Percentiles rank a stretch among this genome's conserved stretches.
phyloP scores from a whole-genome alignment of 2,329 filamentous ascomycete genomes.

The Penicillium italicum region DNA sequence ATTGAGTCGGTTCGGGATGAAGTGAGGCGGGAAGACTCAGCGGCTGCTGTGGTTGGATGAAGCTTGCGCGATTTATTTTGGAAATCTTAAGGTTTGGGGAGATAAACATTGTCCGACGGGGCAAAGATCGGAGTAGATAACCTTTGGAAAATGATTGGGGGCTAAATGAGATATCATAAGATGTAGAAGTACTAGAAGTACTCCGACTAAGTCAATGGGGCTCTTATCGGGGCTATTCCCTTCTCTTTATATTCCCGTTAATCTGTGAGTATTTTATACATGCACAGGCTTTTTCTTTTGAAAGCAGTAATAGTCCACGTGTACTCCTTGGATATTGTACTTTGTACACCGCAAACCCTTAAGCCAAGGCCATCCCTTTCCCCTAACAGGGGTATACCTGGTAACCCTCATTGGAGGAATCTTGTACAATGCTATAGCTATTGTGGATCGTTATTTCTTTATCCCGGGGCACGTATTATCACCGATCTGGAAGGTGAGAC shows the following conservation, averaged over 20 bases:
- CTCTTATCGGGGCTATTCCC: neutral
- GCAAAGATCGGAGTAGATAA: neutral
- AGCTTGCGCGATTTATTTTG: neutral
- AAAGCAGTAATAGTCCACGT: neutral
- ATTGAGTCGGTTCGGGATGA: slow-evolving; percentile 38
- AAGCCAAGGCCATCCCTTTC: neutral
- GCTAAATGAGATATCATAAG: neutral
- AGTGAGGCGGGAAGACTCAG: slow-evolving; percentile 47
- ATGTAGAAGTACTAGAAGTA: too few relatives aligned
- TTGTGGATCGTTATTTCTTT: neutral
- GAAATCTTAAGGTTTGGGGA: neutral
- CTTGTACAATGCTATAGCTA: neutral
- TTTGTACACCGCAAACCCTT: neutral
- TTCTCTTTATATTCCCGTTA: neutral
- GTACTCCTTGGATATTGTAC: neutral
- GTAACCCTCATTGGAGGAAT: neutral
- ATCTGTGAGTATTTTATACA: neutral
- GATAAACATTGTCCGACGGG: neutral
- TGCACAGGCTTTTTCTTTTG: neutral
- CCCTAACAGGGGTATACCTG: neutral
- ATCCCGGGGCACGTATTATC: neutral
- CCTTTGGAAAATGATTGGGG: neutral
- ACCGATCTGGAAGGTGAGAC: neutral
- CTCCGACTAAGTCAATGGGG: too few relatives aligned
- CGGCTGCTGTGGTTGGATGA: slow-evolving; percentile 27